phyloP scores from a whole-genome alignment of 495 filamentous ascomycete genomes.

The Aspergillus sclerotiicarbonarius region DNA sequence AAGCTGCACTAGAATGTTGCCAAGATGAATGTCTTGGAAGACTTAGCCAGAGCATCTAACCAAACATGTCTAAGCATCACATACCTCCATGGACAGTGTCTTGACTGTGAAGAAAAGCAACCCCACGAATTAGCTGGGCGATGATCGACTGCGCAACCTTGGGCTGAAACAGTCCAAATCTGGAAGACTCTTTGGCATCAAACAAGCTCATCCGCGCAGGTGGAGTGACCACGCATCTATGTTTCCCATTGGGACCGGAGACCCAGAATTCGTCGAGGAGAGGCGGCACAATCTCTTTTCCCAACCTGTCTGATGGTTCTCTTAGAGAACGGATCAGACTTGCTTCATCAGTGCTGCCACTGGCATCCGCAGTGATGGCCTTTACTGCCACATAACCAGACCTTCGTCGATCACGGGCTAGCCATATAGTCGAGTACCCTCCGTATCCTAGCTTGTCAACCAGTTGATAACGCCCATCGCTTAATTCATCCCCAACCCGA shows the following conservation, averaged over 20 bases:
- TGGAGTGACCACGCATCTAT: slow-evolving; percentile 41
- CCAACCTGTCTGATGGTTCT: slow-evolving; percentile 11
- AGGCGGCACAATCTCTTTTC: slow-evolving; percentile 23
- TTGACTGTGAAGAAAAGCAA: slow-evolving; percentile 29
- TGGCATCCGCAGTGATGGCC: slow-evolving; percentile 21
- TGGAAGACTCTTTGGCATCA: slow-evolving; percentile 22
- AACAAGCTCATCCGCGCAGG: slow-evolving; percentile 26
- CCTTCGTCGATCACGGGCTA: slow-evolving; percentile 31
- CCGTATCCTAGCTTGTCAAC: slow-evolving; percentile 45
- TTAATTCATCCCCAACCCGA: slow-evolving; percentile 31
- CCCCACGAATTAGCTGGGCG: slow-evolving; percentile 28
- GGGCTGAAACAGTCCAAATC: slow-evolving; percentile 21
- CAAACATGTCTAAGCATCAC: slow-evolving; percentile 5
- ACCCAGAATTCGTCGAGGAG: slow-evolving; percentile 36
- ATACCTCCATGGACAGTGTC: slow-evolving; percentile 34
- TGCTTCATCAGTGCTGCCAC: slow-evolving; percentile 10
- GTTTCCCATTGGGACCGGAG: slow-evolving; percentile 40
- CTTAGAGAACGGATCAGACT: slow-evolving; percentile 14
- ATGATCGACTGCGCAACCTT: slow-evolving; percentile 27
- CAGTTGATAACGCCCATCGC: slow-evolving; percentile 34
- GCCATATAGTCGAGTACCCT: slow-evolving; percentile 45
- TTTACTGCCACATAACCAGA: slow-evolving; percentile 23
- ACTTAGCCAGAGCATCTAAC: slow-evolving; percentile 9
- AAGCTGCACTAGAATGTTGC: slow-evolving; percentile 25
- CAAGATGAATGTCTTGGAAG: slow-evolving; percentile 23